A percentile compares a stretch with the other conserved stretches of the same genome.
Conservation (phyloP, 2,329 filamentous ascomycete genomes). For the Alternaria angustiovoidea region DNA sequence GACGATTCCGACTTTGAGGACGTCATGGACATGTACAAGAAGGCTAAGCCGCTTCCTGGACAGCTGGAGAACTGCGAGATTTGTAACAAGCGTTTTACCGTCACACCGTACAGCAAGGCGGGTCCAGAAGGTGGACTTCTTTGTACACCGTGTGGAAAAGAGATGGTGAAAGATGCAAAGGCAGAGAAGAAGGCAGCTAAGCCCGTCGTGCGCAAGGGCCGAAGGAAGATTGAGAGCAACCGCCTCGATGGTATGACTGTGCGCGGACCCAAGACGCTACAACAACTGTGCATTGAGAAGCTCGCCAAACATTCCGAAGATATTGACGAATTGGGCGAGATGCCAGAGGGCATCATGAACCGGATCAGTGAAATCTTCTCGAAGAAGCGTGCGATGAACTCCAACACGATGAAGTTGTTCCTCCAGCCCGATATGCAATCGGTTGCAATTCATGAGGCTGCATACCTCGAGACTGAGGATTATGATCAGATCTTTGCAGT, state of each 20-base stretch:
- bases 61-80: slow-evolving; percentile 89
- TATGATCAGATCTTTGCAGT: slow-evolving; percentile 81
- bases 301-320: slow-evolving; percentile 70
- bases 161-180: slow-evolving; percentile 72
- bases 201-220: slow-evolving; percentile 65
- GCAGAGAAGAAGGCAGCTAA: slow-evolving; percentile 66
- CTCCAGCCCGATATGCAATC: slow-evolving; percentile 62
- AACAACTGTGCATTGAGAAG: slow-evolving; percentile 70
- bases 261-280: slow-evolving; percentile 73
- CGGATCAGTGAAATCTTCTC: slow-evolving; percentile 70
- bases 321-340: slow-evolving; percentile 70
- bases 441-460: slow-evolving; percentile 69
- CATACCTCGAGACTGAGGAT: slow-evolving; percentile 75
- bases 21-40: slow-evolving; percentile 63
- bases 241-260: slow-evolving; percentile 77
- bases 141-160: slow-evolving; percentile 81
- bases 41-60: slow-evolving; percentile 71
- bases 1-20: slow-evolving; percentile 59
- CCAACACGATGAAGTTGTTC: slow-evolving; percentile 60
- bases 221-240: slow-evolving; percentile 82
- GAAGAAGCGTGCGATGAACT: slow-evolving; percentile 67
- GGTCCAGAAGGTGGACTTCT: slow-evolving; percentile 86
- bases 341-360: slow-evolving; percentile 65
- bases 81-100: slow-evolving; percentile 88
- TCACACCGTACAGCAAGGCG: slow-evolving; percentile 85